Percentiles rank a stretch among this genome's conserved stretches.
phyloP scores from a whole-genome alignment of 768 basidiomycete species.

The Naematelia encephala region DNA sequence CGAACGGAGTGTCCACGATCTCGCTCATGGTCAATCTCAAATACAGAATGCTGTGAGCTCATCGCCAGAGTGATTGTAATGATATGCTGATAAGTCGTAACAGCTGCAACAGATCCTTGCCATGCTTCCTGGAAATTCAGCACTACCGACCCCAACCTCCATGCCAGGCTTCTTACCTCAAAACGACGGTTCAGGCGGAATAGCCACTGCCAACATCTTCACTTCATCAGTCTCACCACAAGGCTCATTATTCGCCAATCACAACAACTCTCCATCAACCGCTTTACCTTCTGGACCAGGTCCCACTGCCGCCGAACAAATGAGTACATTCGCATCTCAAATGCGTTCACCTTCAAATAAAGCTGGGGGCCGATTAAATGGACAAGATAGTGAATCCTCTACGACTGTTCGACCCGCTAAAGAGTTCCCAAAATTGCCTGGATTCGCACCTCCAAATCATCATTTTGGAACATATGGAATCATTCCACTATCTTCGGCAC shows the following conservation, averaged over 20 bases:
- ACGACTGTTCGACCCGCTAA: conserved; percentile 14
- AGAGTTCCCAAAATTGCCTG: conserved; percentile 79
- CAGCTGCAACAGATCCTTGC: conserved; percentile 46
- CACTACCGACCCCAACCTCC: conserved; percentile 5
- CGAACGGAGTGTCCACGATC: conserved; percentile 37
- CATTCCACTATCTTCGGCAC: conserved; percentile 55
- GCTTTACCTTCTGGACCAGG: conserved; percentile 9
- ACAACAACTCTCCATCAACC: background rate
- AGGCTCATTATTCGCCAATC: conserved; percentile 2
- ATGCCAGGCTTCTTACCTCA: conserved; percentile 12
- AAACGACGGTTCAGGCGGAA: conserved; percentile 11
- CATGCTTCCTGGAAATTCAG: conserved; percentile 25
- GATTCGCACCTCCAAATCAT: conserved; percentile 85
- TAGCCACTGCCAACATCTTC: conserved; percentile 30
- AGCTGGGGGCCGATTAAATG: background rate
- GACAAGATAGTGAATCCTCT: conserved; percentile 7
- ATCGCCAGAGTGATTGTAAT: background rate
- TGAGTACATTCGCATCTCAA: background rate
- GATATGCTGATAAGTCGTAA: background rate
- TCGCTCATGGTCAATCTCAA: conserved; percentile 43
- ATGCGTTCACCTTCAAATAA: background rate
- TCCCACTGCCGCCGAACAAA: background rate
- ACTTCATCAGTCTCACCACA: conserved; percentile 24
- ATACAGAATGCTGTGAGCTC: conserved; percentile 42
- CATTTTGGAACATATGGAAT: conserved; percentile 91